Base-by-base conservation (phyloP, 2,329 filamentous ascomycete genomes). In the Ophiocordyceps camponoti-saundersi region DNA sequence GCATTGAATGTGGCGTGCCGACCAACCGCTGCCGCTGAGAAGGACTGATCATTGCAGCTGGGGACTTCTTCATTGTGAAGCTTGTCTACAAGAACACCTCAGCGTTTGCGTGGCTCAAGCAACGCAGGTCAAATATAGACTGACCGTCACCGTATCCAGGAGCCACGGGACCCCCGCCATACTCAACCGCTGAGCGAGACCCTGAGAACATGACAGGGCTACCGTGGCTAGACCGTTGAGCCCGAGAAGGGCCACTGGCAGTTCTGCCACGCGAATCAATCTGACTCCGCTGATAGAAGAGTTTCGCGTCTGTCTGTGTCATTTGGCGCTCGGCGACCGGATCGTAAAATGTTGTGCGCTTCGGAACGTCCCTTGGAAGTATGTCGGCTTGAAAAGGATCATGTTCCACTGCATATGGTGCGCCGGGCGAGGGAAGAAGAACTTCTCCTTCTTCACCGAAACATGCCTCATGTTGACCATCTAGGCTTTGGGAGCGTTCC, bases 261-360 rank as follows among this genome's bases (percentile, higher is more conserved):
- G 34, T 21, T 20, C 36, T 20, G 53, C 53, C 55, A 61, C 70
- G 53, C 57, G 58, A 48, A 51, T 82, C 82, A 48, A 80, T 69
- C 62, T 88, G 85, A 63, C 86, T 88, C 53, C 85, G 76, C 66
- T 95, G 90, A 63, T 95, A 98, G 67, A 96, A 94, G 51, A 95
- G 75, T 64, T 95, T 96, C 49, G 90, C 86, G 61, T 98, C 92
- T 23, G 85, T 82, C 62, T 95, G 88, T 58, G 83, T 93, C 79
- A 95, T 84, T 58, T 90, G 85, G 57, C 92, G 93, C 65, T 98
- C 92, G 46, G 86, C 85, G 46, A 90, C 82, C 57, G 90, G 87
- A 63, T 95, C 89, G 66, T 94, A 95, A 60, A 88, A 93, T 20
- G 89, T 85, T 10, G 88, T 95, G 60, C 81, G 82, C 50, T 72